phyloP scores from a whole-genome alignment of 2,329 filamentous ascomycete species.

The Stachybotrys elegans region DNA sequence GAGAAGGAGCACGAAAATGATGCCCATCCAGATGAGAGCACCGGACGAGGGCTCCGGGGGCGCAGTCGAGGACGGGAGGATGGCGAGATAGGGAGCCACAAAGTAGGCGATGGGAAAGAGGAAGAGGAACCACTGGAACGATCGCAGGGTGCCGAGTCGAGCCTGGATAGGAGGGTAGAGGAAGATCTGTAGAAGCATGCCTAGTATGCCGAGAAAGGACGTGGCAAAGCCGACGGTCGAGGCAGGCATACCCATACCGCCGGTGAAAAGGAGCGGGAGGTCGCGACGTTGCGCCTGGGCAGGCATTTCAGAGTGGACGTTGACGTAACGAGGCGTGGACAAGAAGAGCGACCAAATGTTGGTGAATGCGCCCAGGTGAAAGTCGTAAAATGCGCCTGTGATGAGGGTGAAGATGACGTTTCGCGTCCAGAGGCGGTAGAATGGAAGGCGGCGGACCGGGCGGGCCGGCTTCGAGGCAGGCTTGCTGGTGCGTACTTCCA shows the following conservation, averaged over 20 bases:
- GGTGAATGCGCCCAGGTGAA: slow-evolving; percentile 65
- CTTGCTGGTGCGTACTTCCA: slow-evolving; percentile 1
- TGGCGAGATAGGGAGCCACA: slow-evolving; percentile 60
- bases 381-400: slow-evolving; percentile 63
- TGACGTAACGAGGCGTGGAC: slow-evolving; percentile 52
- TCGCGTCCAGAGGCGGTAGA: slow-evolving; percentile 40
- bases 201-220: slow-evolving; percentile 63
- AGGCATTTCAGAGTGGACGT: slow-evolving; percentile 23
- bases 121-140: slow-evolving; percentile 60
- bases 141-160: slow-evolving; percentile 59
- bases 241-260: slow-evolving; percentile 63
- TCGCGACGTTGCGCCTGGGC: slow-evolving; percentile 18
- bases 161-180: slow-evolving; percentile 62
- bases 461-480: slow-evolving; percentile 7
- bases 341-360: slow-evolving; percentile 66
- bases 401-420: slow-evolving; percentile 50
- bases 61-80: slow-evolving; percentile 44
- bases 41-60: slow-evolving; percentile 40
- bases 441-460: slow-evolving; percentile 22
- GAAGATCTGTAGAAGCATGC: slow-evolving; percentile 63
- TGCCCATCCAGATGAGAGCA: slow-evolving; percentile 53
- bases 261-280: slow-evolving; percentile 52
- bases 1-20: slow-evolving; percentile 57
- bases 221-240: slow-evolving; percentile 64
- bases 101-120: slow-evolving; percentile 65